These are phyloP conservation scores for Fusarium metavorans DNA, from an alignment of 2,329 filamentous ascomycete species.

Conservation along the genomic window DNA sequence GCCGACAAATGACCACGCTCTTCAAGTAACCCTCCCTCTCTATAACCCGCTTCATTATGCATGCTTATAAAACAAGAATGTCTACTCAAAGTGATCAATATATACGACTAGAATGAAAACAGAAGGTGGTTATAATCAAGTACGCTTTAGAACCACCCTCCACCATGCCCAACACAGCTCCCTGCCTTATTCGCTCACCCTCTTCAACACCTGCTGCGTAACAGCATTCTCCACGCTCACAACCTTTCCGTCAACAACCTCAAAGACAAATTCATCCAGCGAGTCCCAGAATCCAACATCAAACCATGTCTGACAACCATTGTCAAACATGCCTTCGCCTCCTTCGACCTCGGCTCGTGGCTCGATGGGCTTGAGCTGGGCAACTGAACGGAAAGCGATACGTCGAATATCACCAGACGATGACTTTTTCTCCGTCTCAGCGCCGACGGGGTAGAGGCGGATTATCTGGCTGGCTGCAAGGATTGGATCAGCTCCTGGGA, in stretches of 20 bases:
- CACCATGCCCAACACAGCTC: background rate
- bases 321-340: background rate
- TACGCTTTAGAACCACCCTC: background rate
- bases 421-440: background rate
- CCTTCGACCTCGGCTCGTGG: background rate
- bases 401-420: no score
- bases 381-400: background rate
- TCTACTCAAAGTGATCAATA: background rate
- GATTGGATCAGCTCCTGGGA: background rate
- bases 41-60: background rate
- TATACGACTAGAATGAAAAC: background rate
- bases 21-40: background rate
- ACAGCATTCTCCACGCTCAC: background rate
- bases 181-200: background rate
- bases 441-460: background rate
- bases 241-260: background rate
- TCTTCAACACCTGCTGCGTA: background rate
- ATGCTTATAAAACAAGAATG: background rate
- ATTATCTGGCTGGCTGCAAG: background rate
- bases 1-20: background rate
- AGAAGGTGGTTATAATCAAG: background rate
- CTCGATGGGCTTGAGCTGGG: background rate
- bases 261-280: background rate
- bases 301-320: background rate
- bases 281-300: slow-evolving; percentile 1